These are phyloP conservation scores for Didymella pinodella DNA, from an alignment of 2,329 filamentous ascomycete species.

Conservation along the genomic window DNA sequence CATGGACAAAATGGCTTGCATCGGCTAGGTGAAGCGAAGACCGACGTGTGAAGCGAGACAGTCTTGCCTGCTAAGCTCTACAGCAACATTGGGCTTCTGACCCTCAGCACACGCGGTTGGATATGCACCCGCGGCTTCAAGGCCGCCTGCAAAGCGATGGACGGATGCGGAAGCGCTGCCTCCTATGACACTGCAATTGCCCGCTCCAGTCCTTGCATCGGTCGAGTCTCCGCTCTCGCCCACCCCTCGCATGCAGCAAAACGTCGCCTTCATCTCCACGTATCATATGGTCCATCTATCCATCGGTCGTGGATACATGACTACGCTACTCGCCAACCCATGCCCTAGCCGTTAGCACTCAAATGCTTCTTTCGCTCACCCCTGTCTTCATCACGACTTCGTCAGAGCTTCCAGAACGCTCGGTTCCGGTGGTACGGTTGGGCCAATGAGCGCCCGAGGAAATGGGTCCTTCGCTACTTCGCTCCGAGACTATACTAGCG, in stretches of 20 bases:
- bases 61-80: not conserved
- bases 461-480: constrained; percentile 1
- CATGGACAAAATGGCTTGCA: not conserved
- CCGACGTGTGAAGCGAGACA: not conserved
- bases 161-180: no score
- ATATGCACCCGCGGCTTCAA: not conserved
- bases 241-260: no score
- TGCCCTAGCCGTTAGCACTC: not conserved
- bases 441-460: not conserved
- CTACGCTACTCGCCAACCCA: constrained; percentile 7
- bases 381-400: not conserved
- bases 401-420: constrained; percentile 8
- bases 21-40: not conserved
- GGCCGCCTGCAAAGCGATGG: no score
- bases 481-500: not conserved
- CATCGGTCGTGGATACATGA: not conserved
- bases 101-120: not conserved
- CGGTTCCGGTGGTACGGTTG: not conserved
- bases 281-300: not conserved
- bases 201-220: not conserved
- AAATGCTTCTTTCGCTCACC: constrained; percentile 11
- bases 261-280: no score
- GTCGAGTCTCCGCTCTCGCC: not conserved
- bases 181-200: no score
- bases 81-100: not conserved